Conservation (phyloP, 371 early-diverging fungal genomes). For the Mucor saturninus region DNA sequence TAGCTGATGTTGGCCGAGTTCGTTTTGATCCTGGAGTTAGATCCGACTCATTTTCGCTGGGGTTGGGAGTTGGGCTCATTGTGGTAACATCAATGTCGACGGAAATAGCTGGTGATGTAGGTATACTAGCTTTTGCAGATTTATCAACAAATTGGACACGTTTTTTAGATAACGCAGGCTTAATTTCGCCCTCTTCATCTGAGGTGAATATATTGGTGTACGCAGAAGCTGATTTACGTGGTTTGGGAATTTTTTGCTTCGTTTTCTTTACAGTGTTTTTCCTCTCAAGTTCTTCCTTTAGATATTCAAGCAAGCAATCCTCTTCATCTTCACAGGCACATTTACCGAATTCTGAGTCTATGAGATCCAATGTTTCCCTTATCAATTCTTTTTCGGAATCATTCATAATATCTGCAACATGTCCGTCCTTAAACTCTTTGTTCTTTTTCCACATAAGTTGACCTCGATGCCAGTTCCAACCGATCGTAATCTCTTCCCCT, state of each 20-base stretch:
- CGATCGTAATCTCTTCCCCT: conserved; percentile 78
- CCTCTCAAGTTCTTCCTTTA: conserved; percentile 27
- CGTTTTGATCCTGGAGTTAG: neutral
- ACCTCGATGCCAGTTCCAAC: conserved; percentile 76
- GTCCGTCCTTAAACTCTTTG: conserved; percentile 26
- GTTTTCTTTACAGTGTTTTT: conserved; percentile 2
- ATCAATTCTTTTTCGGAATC: conserved; percentile 24
- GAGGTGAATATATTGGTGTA: conserved; percentile 13
- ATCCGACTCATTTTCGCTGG: neutral
- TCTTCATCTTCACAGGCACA: conserved; percentile 55
- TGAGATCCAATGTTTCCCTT: conserved; percentile 38
- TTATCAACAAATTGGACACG: neutral
- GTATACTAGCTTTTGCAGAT: conserved; percentile 3
- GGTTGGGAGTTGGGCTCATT: conserved; percentile 6
- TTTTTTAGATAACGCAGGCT: neutral
- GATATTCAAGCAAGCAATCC: conserved; percentile 40
- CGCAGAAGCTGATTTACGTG: neutral
- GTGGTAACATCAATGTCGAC: conserved; percentile 27
- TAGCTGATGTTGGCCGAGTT: neutral
- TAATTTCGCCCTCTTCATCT: conserved; percentile 19
- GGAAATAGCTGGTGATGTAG: conserved; percentile 7
- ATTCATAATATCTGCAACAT: neutral
- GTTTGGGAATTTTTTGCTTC: neutral
- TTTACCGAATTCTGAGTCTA: conserved; percentile 39
- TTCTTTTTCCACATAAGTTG: conserved; percentile 46